Conservation (phyloP, 169 alveolate species). For the Eimeria acervulina region DNA sequence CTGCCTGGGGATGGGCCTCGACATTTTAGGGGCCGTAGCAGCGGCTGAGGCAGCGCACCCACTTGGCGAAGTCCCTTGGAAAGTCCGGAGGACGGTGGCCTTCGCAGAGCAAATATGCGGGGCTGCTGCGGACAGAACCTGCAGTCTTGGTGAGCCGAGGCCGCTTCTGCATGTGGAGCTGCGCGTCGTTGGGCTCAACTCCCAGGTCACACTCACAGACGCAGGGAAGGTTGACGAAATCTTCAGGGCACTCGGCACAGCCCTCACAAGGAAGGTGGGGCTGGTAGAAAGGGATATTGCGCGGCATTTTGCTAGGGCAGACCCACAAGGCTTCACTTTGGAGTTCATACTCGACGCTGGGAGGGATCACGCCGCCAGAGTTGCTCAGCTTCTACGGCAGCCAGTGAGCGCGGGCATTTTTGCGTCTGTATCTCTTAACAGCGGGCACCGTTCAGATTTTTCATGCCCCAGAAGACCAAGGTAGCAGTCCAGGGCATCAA, state of each 20-base stretch:
- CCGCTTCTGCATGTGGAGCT: constrained; percentile 67
- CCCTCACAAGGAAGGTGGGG: constrained; percentile 71
- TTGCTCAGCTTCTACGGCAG: constrained; percentile 55
- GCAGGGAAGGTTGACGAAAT: constrained; percentile 58
- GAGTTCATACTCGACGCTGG: constrained; percentile 79
- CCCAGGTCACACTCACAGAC: constrained; percentile 64
- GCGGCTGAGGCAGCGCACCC: constrained; percentile 79
- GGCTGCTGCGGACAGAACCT: constrained; percentile 85
- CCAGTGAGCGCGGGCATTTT: constrained; percentile 11
- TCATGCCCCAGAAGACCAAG: not conserved
- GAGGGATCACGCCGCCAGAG: constrained; percentile 65
- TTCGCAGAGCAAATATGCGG: constrained; percentile 86
- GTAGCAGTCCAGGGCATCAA: not conserved
- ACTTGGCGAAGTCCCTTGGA: constrained; percentile 72
- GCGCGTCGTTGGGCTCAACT: constrained; percentile 45
- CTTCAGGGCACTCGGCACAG: constrained; percentile 14
- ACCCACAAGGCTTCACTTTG: constrained; percentile 69
- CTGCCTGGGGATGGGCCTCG: constrained; percentile 81
- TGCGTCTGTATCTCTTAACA: not conserved
- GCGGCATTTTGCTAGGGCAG: constrained; percentile 58
- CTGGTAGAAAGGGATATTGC: constrained; percentile 80
- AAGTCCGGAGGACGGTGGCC: constrained; percentile 84
- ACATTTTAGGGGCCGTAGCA: constrained; percentile 66
- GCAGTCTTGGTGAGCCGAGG: constrained; percentile 85
- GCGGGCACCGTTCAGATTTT: not conserved